Percentiles rank a stretch among this genome's conserved stretches.
phyloP scores from a whole-genome alignment of 106 monocot species.

The Alisma plantagoaquatica region DNA sequence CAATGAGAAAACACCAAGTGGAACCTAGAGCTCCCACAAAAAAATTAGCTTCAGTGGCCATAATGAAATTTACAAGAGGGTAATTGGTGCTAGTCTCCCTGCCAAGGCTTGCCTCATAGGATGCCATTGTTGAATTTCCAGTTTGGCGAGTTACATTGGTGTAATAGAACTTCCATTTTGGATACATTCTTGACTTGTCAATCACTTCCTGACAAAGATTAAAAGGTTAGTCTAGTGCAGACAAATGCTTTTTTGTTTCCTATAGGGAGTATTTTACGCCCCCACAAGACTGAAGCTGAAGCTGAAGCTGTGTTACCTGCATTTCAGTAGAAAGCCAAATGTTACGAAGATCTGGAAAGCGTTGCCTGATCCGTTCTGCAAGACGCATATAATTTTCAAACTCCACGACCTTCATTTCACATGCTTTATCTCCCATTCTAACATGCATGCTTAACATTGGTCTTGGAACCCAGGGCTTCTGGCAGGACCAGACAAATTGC shows the following conservation, averaged over 20 bases:
- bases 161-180: constrained; percentile 67
- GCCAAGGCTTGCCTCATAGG: constrained; percentile 67
- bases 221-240: too few species aligned
- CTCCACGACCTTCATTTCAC: constrained; percentile 76
- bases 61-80: constrained; percentile 77
- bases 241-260: too few species aligned
- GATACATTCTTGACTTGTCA: constrained; percentile 39
- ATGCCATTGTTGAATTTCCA: constrained; percentile 61
- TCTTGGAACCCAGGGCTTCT: constrained; percentile 64
- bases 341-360: constrained; percentile 52
- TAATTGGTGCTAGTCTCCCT: constrained; percentile 78
- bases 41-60: constrained; percentile 91
- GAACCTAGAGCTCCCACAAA: constrained; percentile 84
- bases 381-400: constrained; percentile 71
- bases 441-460: constrained; percentile 85
- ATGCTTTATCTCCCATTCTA: constrained; percentile 88
- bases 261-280: too few species aligned
- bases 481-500: constrained; percentile 62
- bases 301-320: too few species aligned
- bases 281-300: too few species aligned
- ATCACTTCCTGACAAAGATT: constrained; percentile 46
- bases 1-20: constrained; percentile 88
- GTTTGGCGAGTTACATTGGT: constrained; percentile 56
- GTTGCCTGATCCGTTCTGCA: constrained; percentile 37
- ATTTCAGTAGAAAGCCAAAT: constrained; percentile 91